Percentiles rank a stretch among this genome's conserved stretches.
phyloP scores from a whole-genome alignment of 805 yeast species.

The Candida sonorensis region DNA sequence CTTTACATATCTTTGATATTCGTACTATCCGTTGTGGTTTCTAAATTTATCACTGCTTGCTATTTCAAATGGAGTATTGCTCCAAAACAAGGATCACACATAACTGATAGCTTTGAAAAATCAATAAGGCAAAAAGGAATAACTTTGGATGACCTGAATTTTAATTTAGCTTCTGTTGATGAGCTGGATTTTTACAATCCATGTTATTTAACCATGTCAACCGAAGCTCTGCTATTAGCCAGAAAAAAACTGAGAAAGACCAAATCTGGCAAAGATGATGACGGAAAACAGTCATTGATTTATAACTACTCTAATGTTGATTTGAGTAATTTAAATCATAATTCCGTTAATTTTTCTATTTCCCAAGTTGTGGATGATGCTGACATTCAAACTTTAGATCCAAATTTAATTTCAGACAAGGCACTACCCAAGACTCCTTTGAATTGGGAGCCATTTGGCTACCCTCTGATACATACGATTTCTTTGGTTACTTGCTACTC shows the following conservation, averaged over 20 bases:
- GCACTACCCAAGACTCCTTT: constrained; percentile 89
- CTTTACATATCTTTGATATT: constrained; percentile 75
- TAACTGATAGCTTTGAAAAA: no score
- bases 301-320: constrained; percentile 10
- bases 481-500: constrained; percentile 90
- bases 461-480: constrained; percentile 68
- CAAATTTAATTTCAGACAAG: constrained; percentile 62
- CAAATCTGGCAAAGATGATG: constrained; percentile 1
- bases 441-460: constrained; percentile 80
- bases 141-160: no score
- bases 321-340: constrained; percentile 29
- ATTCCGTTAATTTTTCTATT: constrained; percentile 11
- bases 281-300: constrained; percentile 10
- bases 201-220: constrained; percentile 55
- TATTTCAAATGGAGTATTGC: constrained; percentile 84
- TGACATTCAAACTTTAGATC: constrained; percentile 42
- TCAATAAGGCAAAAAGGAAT: no score
- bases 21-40: constrained; percentile 71
- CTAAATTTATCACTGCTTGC: constrained; percentile 79
- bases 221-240: constrained; percentile 42
- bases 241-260: no score
- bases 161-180: neutral
- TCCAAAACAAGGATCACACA: constrained; percentile 69
- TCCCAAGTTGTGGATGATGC: constrained; percentile 25
- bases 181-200: constrained; percentile 29